Conservation (phyloP, 345 rosid species). For the Stellera chamaejasme region DNA sequence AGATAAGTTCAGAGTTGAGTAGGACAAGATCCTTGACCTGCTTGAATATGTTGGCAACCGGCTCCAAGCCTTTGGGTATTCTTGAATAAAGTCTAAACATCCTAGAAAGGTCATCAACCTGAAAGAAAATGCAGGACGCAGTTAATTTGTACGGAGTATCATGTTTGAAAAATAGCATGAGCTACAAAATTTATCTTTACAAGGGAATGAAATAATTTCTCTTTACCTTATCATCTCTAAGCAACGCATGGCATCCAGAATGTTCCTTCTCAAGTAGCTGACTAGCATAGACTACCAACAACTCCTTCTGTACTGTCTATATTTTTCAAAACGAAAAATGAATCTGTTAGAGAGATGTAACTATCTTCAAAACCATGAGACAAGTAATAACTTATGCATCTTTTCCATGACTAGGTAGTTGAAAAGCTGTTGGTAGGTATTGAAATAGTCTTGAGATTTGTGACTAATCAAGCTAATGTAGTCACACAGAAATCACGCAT, state of each 20-base stretch:
- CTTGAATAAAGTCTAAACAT: slow-evolving; percentile 87
- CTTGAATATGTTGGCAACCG: slow-evolving; percentile 75
- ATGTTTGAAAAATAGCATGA: too few species aligned
- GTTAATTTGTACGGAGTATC: too few species aligned
- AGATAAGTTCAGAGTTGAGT: not conserved
- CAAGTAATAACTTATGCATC: too few species aligned
- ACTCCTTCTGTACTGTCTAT: slow-evolving; percentile 89
- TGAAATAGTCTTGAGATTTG: not conserved
- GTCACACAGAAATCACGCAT: too few species aligned
- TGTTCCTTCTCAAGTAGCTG: slow-evolving; percentile 81
- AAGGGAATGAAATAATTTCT: not conserved
- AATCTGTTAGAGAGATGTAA: slow-evolving; percentile 1
- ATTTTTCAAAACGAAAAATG: slow-evolving; percentile 9
- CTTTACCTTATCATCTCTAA: slow-evolving; percentile 81
- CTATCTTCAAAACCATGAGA: too few species aligned
- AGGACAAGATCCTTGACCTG: slow-evolving; percentile 40
- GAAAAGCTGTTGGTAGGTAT: not conserved
- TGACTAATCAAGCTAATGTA: too few species aligned
- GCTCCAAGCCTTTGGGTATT: slow-evolving; percentile 70
- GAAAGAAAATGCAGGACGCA: not conserved
- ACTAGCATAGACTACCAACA: slow-evolving; percentile 55
- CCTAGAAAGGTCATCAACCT: slow-evolving; percentile 95
- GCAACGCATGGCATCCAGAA: slow-evolving; percentile 87
- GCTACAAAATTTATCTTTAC: too few species aligned
- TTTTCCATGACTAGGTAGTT: slow-evolving; percentile 1